Evolutionary conservation across 1,139 yeast genomes (phyloP), one percentile per base, ranked within the genome.

Genomic region (Yamadazyma mexicana): DNA sequence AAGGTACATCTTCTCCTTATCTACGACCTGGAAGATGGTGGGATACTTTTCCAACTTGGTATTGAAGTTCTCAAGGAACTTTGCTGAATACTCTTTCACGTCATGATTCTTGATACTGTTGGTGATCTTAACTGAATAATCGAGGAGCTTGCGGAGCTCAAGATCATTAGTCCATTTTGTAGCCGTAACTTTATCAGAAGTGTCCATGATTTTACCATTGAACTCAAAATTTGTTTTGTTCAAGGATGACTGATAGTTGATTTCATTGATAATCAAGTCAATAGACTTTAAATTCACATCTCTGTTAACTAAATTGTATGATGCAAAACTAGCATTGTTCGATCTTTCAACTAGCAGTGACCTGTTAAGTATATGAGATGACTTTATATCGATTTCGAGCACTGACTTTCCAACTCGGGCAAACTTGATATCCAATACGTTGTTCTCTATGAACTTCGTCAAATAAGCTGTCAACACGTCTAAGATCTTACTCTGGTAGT

Each of bases 351-450:
- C 34, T 2, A 86, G 37, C 1, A 62, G 62, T 1, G 54, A 40
- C 22, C 91, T 61, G 54, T 89, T 89, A 5, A 62, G 34, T 15
- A 89, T 83, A 54, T 72, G 62, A 28, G 66, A 73, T 0, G 91
- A 80, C 11, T 72, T 56, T 1, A 83, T 63, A 56, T 89, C 97
- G 7, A 87, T 54, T 56, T 89, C 97, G 7, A 89, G 54, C 15
- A 81, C 62, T 2, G 83, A 70, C 42, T 78, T 66, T 0, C 91
- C 84, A 35, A 79, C 73, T 43, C 95, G 64, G 1, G 73, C 69
- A 43, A 63, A 73, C 2, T 39, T 46, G 2, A 47, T 49, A 23
- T 41, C 33, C 4, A 65, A 49, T 0, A 71, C 60, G 39, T 68
- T 69, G 17, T 57, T 49, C 0, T 35, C 28, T 1, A 69, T 50